Conservation (phyloP, 2,329 filamentous ascomycete genomes). For the Rugonectria rugulosa region DNA sequence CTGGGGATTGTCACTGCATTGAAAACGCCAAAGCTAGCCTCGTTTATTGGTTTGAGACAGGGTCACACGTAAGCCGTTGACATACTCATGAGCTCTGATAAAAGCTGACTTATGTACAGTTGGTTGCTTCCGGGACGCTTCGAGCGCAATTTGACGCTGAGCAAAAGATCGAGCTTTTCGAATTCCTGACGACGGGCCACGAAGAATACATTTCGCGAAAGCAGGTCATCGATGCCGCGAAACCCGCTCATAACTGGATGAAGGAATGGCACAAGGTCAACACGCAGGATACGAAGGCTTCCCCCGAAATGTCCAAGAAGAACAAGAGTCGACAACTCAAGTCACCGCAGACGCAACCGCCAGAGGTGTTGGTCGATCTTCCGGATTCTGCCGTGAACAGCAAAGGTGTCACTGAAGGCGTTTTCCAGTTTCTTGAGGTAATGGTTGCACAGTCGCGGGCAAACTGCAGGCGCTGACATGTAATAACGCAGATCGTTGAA, state of each 20-base stretch:
- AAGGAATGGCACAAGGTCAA: conserved; percentile 72
- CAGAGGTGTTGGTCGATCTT: conserved; percentile 64
- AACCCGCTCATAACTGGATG: conserved; percentile 68
- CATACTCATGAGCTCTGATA: too few species aligned
- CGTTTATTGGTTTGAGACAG: conserved; percentile 88
- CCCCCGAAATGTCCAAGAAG: conserved; percentile 74
- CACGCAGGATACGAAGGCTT: conserved; percentile 62
- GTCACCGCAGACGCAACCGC: conserved; percentile 65
- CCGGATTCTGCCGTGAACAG: conserved; percentile 65
- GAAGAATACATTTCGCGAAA: conserved; percentile 84
- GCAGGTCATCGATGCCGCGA: conserved; percentile 66
- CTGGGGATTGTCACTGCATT: conserved; percentile 74
- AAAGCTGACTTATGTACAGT: conserved; percentile 53
- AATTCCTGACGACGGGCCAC: conserved; percentile 78
- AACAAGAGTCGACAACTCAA: conserved; percentile 65
- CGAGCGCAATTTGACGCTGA: conserved; percentile 80
- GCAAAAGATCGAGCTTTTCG: conserved; percentile 84
- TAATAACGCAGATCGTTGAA: conserved; percentile 63
- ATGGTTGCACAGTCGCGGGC: conserved; percentile 30
- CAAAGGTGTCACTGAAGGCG: conserved; percentile 66
- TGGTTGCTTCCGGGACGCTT: conserved; percentile 79
- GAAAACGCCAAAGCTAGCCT: conserved; percentile 80
- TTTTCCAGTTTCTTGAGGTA: conserved; percentile 72
- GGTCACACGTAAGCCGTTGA: conserved; percentile 73
- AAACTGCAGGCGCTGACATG: conserved; percentile 32